Conservation (phyloP, 805 yeast species). For the Candida silvicultrix region DNA sequence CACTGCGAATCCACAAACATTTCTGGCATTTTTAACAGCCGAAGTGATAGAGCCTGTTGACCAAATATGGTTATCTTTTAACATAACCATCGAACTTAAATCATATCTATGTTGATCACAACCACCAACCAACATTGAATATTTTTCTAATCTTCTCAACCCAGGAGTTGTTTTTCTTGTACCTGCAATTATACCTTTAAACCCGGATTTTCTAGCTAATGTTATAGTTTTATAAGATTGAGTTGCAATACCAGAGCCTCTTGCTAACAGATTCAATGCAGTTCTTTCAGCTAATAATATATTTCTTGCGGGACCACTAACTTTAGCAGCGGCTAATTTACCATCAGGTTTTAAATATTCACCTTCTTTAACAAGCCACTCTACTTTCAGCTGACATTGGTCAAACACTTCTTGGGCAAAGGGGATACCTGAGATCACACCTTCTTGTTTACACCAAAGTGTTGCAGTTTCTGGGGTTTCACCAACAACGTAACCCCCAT, state of each 20-base stretch:
- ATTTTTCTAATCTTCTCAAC: conserved; percentile 78
- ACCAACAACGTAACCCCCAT: conserved; percentile 96
- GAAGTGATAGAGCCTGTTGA: conserved; percentile 86
- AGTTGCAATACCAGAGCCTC: conserved; percentile 87
- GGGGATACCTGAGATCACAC: conserved; percentile 80
- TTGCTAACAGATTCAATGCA: conserved; percentile 71
- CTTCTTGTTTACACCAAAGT: conserved; percentile 73
- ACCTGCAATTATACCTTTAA: conserved; percentile 84
- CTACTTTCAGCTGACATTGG: conserved; percentile 65
- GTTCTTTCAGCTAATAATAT: conserved; percentile 82
- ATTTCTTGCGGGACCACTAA: conserved; percentile 75
- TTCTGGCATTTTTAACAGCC: conserved; percentile 73
- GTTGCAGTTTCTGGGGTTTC: conserved; percentile 63
- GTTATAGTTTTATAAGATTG: conserved; percentile 50
- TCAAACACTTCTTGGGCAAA: conserved; percentile 80
- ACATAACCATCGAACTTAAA: conserved; percentile 90
- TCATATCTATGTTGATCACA: conserved; percentile 91
- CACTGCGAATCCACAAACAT: conserved; percentile 80
- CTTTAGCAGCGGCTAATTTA: conserved; percentile 70
- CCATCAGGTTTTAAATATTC: conserved; percentile 41
- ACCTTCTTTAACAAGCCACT: conserved; percentile 78
- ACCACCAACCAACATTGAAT: conserved; percentile 94
- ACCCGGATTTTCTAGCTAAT: conserved; percentile 64
- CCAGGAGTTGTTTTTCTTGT: conserved; percentile 99
- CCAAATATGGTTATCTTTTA: conserved; percentile 91